Base-by-base conservation (phyloP, 257 asterid genomes). In the Cordia subcordata region DNA sequence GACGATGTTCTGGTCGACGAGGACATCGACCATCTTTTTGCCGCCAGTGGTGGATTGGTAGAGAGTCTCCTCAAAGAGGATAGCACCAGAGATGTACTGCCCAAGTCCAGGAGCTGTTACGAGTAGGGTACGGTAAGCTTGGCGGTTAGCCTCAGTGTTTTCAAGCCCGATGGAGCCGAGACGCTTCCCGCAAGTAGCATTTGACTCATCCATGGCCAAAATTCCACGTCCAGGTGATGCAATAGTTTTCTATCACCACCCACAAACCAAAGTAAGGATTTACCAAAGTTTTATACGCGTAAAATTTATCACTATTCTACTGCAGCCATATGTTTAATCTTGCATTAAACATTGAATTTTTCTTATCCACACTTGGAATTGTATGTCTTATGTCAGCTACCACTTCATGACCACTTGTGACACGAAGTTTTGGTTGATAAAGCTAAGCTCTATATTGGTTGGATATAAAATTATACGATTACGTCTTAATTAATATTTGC, bases 121-220 rank as follows among this genome's bases (percentile, higher is more conserved):
- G 0, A 90, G 85, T n/a, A 90, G 84, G 17, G 97, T 90, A 5
- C 97, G 79, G 77, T 75, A 84, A 11, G 97, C 96, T 61, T 90
- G 94, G 50, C 97, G 90, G 81, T 86, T 90, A 1, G 94, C 96
- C 85, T 90, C 97, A 0, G 97, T 90, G 90, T 90, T 90, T 61
- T 90, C 97, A 18, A 90, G 77, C 27, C 97, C 96, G 15, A 90
- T 90, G 19, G 97, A 90, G 12, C 93, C 94, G 55, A 86, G 59
- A 60, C 94, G 93, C 81, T 90, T 86, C 1, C 97, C 94, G 44
- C 97, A 90, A 13, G 96, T 90, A 13, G 97, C 97, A 13, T 90
- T 90, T 1, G 97, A 90, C 62, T 90, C 96, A 35, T 90, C 97
- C 93, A 90, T 90, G 55, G 97, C 97, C 68, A 90, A 71, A 57